A percentile compares a stretch with the other conserved stretches of the same genome.
Evolutionary conservation across 768 basidiomycete genomes (phyloP).

Genomic region (Rhizopogon rudus): DNA sequence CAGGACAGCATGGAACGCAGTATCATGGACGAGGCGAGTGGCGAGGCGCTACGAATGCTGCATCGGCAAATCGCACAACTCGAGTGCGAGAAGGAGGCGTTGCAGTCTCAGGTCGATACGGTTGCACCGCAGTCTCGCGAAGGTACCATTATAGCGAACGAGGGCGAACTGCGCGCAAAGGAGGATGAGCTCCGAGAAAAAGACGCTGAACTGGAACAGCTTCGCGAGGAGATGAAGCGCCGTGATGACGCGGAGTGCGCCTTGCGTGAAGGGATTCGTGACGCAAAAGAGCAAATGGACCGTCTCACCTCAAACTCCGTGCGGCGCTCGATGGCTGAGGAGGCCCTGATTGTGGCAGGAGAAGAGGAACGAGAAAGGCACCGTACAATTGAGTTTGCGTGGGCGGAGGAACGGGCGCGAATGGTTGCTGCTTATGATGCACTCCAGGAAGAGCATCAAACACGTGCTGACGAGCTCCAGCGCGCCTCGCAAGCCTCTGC

Average conservation of each 20-base stretch:
- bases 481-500: not conserved
- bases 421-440: conserved; percentile 36
- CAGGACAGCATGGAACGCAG: conserved; percentile 79
- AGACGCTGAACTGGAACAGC: conserved; percentile 14
- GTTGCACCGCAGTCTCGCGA: no score
- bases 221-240: conserved; percentile 40
- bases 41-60: conserved; percentile 73
- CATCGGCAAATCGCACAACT: conserved; percentile 77
- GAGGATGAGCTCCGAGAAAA: conserved; percentile 35
- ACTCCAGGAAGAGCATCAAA: conserved; percentile 39
- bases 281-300: conserved; percentile 59
- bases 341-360: conserved; percentile 26
- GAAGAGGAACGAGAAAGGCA: conserved; percentile 36
- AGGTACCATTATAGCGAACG: conserved; percentile 24
- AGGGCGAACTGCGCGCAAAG: conserved; percentile 39
- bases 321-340: conserved; percentile 8
- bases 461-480: conserved; percentile 35
- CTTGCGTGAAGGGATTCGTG: conserved; percentile 47
- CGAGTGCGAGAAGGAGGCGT: conserved; percentile 57
- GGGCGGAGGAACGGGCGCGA: conserved; percentile 50
- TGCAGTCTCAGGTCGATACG: not conserved
- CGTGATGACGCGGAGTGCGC: conserved; percentile 51
- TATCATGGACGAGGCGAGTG: conserved; percentile 79
- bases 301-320: conserved; percentile 29
- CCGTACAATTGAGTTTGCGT: conserved; percentile 35